phyloP scores from a whole-genome alignment of 73 alveolate genomes.

The Paramecium sexaurelia region DNA sequence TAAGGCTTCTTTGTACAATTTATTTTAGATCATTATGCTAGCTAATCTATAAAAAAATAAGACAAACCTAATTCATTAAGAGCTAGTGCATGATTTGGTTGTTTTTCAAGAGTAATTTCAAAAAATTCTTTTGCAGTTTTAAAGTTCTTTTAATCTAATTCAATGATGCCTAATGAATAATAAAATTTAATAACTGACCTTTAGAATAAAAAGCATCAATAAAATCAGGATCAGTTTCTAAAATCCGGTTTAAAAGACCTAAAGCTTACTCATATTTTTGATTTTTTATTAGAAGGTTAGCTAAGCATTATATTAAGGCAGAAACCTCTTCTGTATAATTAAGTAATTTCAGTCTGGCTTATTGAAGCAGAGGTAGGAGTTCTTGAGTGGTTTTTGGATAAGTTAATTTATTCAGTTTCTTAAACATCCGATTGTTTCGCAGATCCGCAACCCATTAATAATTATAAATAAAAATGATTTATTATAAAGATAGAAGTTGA shows the following conservation, averaged over 20 bases:
- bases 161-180: not conserved
- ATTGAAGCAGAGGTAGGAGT: not conserved
- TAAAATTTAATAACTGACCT: not conserved
- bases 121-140: not conserved
- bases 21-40: not conserved
- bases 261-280: not conserved
- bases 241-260: not conserved
- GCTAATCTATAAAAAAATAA: not conserved
- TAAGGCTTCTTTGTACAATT: not conserved
- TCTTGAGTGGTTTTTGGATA: not conserved
- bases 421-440: not conserved
- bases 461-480: not conserved
- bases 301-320: not conserved
- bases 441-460: slow-evolving; percentile 5
- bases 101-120: not conserved
- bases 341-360: not conserved
- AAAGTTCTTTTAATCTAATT: not conserved
- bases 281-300: not conserved
- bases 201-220: not conserved
- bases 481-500: not conserved
- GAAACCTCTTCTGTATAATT: not conserved
- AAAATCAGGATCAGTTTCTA: not conserved
- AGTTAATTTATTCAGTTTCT: not conserved
- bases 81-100: not conserved
- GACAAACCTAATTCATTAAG: not conserved